These are phyloP conservation scores for Lodderomyces metapsilosis DNA, from an alignment of 1,139 yeast genomes.

Conservation along the genomic window DNA sequence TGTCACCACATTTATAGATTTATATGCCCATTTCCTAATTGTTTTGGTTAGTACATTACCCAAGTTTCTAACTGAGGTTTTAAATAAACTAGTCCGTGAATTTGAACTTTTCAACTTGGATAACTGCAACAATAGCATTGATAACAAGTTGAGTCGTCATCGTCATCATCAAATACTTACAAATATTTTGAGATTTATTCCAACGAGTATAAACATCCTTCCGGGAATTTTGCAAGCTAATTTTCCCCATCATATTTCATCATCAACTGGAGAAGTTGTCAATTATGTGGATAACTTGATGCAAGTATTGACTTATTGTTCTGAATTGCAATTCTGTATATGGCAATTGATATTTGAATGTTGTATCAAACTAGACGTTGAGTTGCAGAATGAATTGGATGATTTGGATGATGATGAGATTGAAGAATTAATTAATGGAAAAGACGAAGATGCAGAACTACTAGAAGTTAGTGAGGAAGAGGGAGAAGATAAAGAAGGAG, in stretches of 20 bases:
- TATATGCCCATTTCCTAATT: conserved; percentile 67
- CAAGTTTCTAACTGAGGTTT: conserved; percentile 85
- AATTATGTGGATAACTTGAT: conserved; percentile 69
- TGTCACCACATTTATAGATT: conserved; percentile 38
- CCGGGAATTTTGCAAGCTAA: conserved; percentile 55
- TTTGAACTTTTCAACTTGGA: conserved; percentile 31
- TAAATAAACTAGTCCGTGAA: conserved; percentile 60
- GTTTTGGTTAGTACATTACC: conserved; percentile 86
- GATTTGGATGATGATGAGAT: conserved; percentile 77
- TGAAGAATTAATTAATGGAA: conserved; percentile 58
- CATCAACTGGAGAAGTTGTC: conserved; percentile 51
- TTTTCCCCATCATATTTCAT: conserved; percentile 78
- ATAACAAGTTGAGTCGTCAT: too few relatives aligned
- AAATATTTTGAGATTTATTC: conserved; percentile 68
- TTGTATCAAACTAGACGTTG: conserved; percentile 88
- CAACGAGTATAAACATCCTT: conserved; percentile 72
- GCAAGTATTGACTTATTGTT: conserved; percentile 60
- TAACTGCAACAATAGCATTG: not conserved
- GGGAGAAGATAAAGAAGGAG: conserved; percentile 24
- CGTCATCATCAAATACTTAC: conserved; percentile 68
- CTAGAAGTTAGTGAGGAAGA: conserved; percentile 23
- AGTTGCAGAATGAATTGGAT: conserved; percentile 82
- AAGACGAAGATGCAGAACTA: conserved; percentile 39
- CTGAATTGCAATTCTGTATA: conserved; percentile 66
- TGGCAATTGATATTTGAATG: conserved; percentile 83